A percentile compares a stretch with the other conserved stretches of the same genome.
phyloP scores from a whole-genome alignment of 371 early-diverging fungal species.

The Apophysomyces elegans region DNA sequence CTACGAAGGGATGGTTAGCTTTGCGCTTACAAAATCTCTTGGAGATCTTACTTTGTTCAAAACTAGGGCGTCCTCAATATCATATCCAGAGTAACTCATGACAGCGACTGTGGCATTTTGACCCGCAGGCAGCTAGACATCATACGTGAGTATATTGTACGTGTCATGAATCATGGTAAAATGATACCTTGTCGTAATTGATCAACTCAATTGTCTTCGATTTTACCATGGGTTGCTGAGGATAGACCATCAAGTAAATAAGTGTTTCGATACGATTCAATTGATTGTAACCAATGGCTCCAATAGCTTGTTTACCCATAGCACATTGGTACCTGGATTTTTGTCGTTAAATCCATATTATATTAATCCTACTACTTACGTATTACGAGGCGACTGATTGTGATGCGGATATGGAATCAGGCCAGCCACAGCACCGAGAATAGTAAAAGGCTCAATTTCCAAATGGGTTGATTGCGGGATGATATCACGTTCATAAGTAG shows the following conservation, averaged over 20 bases:
- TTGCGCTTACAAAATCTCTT: not conserved
- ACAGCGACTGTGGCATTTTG: slow-evolving; percentile 99
- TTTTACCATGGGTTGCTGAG: slow-evolving; percentile 99
- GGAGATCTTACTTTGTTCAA: slow-evolving; percentile 81
- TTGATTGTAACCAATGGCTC: slow-evolving; percentile 96
- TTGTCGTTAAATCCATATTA: not conserved
- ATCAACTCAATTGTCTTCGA: slow-evolving; percentile 98
- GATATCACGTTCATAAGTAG: slow-evolving; percentile 88
- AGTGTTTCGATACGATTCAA: slow-evolving; percentile 96
- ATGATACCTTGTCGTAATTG: slow-evolving; percentile 87
- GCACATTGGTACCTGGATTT: slow-evolving; percentile 87
- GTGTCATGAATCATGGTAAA: too few relatives aligned
- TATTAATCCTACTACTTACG: slow-evolving; percentile 54
- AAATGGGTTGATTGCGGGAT: slow-evolving; percentile 91
- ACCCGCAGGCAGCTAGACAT: slow-evolving; percentile 88
- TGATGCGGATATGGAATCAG: slow-evolving; percentile 99
- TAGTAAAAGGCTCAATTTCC: slow-evolving; percentile 98
- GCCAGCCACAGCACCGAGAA: slow-evolving; percentile 98
- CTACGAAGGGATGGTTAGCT: slow-evolving; percentile 27
- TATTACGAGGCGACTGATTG: slow-evolving; percentile 99
- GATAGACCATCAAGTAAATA: slow-evolving; percentile 95
- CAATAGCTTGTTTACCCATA: slow-evolving; percentile 99
- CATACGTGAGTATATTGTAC: not conserved
- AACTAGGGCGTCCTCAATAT: slow-evolving; percentile 99
- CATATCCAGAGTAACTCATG: slow-evolving; percentile 99